phyloP scores from a whole-genome alignment of 805 yeast species.

The Brettanomyces naardenensis region DNA sequence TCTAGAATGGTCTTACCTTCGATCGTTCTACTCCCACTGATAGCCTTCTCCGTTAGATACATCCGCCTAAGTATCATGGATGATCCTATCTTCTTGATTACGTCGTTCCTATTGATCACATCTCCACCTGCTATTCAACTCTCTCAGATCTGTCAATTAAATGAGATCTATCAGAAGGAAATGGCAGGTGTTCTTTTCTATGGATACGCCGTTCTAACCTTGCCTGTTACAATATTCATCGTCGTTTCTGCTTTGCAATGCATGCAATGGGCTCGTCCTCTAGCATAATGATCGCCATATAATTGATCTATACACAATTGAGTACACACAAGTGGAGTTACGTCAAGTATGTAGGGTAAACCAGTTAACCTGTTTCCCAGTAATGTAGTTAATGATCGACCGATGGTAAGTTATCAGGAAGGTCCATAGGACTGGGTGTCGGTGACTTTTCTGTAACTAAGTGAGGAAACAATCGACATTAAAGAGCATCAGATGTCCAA shows the following conservation, averaged over 20 bases:
- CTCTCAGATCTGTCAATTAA: conserved; percentile 73
- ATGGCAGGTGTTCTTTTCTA: conserved; percentile 79
- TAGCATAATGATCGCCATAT: no score
- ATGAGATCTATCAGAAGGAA: conserved; percentile 68
- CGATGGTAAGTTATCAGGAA: no score
- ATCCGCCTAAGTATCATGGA: conserved; percentile 61
- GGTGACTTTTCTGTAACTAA: no score
- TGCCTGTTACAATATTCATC: conserved; percentile 67
- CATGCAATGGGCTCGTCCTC: conserved; percentile 27
- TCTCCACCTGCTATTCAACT: conserved; percentile 82
- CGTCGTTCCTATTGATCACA: conserved; percentile 65
- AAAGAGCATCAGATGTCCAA: no score
- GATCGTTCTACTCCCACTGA: conserved; percentile 55
- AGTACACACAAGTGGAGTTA: no score
- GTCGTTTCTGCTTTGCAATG: conserved; percentile 62
- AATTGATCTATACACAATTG: no score
- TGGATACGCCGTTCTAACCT: conserved; percentile 70
- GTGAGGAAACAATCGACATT: no score
- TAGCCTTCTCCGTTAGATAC: conserved; percentile 56
- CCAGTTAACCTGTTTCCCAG: no score
- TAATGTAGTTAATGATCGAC: no score
- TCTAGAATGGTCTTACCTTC: conserved; percentile 79
- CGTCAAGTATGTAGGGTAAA: no score
- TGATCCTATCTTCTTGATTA: conserved; percentile 75
- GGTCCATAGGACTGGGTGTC: no score